A percentile compares a stretch with the other conserved stretches of the same genome.
Evolutionary conservation across 2,329 filamentous ascomycete species (phyloP).

Genomic region (Trichoderma semiorbis): DNA sequence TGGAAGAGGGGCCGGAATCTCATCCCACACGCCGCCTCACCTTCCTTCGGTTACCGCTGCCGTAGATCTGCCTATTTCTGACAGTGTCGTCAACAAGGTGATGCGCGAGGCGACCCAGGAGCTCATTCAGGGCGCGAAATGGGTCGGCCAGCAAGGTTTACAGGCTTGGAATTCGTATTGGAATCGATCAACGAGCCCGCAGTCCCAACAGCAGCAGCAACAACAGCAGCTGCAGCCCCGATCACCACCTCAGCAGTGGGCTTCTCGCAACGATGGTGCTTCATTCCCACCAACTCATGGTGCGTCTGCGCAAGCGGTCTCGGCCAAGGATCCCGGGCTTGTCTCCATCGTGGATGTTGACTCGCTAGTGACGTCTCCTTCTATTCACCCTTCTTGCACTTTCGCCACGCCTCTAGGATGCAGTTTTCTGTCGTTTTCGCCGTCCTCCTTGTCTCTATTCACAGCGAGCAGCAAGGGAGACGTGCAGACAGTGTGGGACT

Average conservation of each 20-base stretch:
- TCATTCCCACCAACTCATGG: constrained; percentile 77
- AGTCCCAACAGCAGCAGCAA: constrained; percentile 28
- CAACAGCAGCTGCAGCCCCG: constrained; percentile 36
- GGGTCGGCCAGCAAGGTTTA: constrained; percentile 72
- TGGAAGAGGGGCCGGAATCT: constrained; percentile 50
- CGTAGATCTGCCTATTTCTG: constrained; percentile 68
- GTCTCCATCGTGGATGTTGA: constrained; percentile 73
- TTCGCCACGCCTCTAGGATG: constrained; percentile 71
- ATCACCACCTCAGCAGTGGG: constrained; percentile 49
- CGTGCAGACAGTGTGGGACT: constrained; percentile 76
- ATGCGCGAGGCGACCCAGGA: constrained; percentile 78
- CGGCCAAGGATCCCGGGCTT: constrained; percentile 65
- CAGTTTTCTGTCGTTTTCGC: constrained; percentile 76
- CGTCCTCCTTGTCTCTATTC: constrained; percentile 69
- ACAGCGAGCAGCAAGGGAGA: constrained; percentile 83
- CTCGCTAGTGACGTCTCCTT: constrained; percentile 49
- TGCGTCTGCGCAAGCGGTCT: constrained; percentile 48
- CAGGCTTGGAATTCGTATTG: constrained; percentile 80
- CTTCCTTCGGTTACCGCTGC: constrained; percentile 54
- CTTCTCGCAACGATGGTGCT: constrained; percentile 44
- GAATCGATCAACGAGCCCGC: constrained; percentile 52
- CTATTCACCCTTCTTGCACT: constrained; percentile 63
- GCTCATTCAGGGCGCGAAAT: constrained; percentile 69
- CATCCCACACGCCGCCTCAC: constrained; percentile 18
- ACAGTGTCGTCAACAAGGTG: constrained; percentile 70